phyloP scores from a whole-genome alignment of 2,329 filamentous ascomycete genomes.

The Neoscytalidium dimidiatum region DNA sequence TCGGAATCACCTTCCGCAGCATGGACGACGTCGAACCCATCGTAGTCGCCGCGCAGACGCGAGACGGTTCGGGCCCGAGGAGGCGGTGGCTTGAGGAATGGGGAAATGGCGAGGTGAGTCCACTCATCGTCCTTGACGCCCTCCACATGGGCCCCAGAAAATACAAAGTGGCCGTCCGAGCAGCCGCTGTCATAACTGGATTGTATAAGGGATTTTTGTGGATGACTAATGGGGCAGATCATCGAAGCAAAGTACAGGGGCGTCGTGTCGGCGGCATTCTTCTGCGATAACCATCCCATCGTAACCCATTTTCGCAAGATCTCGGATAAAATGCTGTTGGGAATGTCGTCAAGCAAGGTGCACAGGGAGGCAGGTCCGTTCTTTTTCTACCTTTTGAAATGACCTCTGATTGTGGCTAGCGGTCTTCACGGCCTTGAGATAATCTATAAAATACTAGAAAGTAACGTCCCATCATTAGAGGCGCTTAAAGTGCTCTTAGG shows the following conservation, averaged over 20 bases:
- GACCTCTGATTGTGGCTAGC: too few species aligned
- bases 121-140: not conserved
- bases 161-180: not conserved
- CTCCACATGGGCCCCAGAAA: not conserved
- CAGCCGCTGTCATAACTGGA: not conserved
- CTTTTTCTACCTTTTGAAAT: slow-evolving; percentile 1
- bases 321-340: slow-evolving; percentile 27
- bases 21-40: slow-evolving; percentile 36
- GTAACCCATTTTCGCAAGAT: slow-evolving; percentile 34
- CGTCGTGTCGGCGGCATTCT: slow-evolving; percentile 31
- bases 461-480: too few species aligned
- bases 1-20: slow-evolving; percentile 32
- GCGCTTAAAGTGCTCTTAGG: too few species aligned
- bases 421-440: too few species aligned
- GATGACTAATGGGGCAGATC: not conserved
- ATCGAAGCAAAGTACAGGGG: slow-evolving; percentile 28
- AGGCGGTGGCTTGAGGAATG: not conserved
- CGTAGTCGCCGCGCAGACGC: slow-evolving; percentile 20
- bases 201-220: too few species aligned
- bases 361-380: not conserved
- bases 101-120: not conserved
- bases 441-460: too few species aligned
- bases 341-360: slow-evolving; percentile 26
- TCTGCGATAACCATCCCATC: slow-evolving; percentile 33
- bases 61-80: not conserved